Base-by-base conservation (phyloP, 164 flowering plant genomes). In the Platanus orientalis region DNA sequence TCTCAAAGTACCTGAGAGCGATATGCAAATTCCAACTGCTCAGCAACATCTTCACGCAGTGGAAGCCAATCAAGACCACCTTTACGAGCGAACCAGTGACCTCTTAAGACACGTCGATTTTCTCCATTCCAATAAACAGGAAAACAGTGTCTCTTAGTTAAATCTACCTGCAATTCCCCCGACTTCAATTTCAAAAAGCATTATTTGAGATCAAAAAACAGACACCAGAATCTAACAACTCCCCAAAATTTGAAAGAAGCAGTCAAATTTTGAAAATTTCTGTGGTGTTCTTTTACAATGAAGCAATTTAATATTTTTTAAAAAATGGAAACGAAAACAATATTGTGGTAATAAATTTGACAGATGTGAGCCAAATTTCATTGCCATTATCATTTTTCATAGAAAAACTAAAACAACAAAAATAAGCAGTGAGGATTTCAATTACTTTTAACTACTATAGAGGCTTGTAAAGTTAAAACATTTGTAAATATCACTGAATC, bases 71-170 rank as follows among this genome's bases (percentile, higher is more conserved):
- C 96, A 20, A 88, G 89, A 54, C 96, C 90, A 47, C 83, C 93
- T 77, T 85, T 86, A 68, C 85, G 89, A 74, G 96, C 97, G 84
- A 89, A 95, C 99, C 99, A 95, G 50, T 91, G 97, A 63, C 99
- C 99, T 80, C 97, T 79, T 66, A 95, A 69, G 52, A 92, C 98
- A 62, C 98, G 89, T 48, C 96, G 75, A 73, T 93, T 87, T 71
- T 93, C 98, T 51, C 96, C 98, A 81, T 71, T 72, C 98, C 98
- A 93, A 60, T 93, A 93, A 67, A 93, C 95, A 61, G 98, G 98
- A 69, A 93, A 93, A 66, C 88, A 89, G 44, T 92, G 96, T 70
- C 99, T 82, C 69, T 57, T 80, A 54, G 69, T 77, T 67, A 95
- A 76, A 75, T 95, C 97, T 42, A 92, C 99, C 99, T 95, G 76